A percentile compares a stretch with the other conserved stretches of the same genome.
Evolutionary conservation across 495 filamentous ascomycete genomes (phyloP).

Genomic region (Darksidea phi): DNA sequence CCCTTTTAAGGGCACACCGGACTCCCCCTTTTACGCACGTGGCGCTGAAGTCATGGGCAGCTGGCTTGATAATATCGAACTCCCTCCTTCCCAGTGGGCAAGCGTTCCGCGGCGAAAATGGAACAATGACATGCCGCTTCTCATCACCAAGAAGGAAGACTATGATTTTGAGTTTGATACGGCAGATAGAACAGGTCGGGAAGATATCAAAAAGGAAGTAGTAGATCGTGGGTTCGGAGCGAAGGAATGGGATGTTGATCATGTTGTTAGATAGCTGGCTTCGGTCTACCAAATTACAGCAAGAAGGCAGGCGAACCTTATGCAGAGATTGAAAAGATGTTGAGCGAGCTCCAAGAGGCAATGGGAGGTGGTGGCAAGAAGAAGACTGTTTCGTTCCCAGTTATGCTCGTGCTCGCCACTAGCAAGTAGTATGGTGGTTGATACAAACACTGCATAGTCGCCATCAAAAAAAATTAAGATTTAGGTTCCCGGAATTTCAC

Average conservation of each 20-base stretch:
- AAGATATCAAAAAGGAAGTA: background rate
- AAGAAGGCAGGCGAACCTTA: conserved; percentile 2
- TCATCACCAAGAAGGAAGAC: conserved; percentile 5
- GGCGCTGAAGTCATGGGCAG: conserved; percentile 7
- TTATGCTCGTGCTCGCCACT: conserved; percentile 11
- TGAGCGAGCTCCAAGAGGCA: background rate
- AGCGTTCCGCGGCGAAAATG: conserved; percentile 16
- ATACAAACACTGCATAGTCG: no score
- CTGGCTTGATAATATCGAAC: conserved; percentile 19
- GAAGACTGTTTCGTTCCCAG: conserved; percentile 11
- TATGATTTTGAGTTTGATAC: conserved; percentile 8
- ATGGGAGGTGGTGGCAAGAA: conserved; percentile 1
- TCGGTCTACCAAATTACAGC: conserved; percentile 3
- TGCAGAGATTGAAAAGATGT: background rate
- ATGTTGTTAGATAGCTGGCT: background rate
- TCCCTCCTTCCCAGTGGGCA: conserved; percentile 8
- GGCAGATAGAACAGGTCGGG: background rate
- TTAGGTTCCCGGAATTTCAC: no score
- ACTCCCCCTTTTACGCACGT: background rate
- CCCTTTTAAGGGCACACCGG: background rate
- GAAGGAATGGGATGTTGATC: conserved; percentile 6
- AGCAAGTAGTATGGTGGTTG: no score
- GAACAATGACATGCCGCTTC: conserved; percentile 9
- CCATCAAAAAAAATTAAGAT: no score
- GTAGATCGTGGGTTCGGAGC: conserved; percentile 9